Percentiles rank a stretch among this genome's conserved stretches.
Conservation (phyloP, 257 asterid species). For the Knoxia roxburghii region DNA sequence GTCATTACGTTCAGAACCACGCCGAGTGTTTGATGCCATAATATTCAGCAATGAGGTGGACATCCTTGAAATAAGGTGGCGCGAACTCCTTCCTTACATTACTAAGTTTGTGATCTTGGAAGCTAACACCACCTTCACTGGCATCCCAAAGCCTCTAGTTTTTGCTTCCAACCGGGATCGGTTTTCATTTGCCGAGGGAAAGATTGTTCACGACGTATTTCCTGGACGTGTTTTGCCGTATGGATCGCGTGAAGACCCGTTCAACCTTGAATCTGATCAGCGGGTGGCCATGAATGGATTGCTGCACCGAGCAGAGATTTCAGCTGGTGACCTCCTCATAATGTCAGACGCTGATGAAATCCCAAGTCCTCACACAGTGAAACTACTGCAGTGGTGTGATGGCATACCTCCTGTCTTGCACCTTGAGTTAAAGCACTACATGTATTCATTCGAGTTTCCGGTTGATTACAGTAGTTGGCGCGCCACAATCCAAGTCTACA, state of each 20-base stretch:
- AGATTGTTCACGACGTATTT: conserved; percentile 47
- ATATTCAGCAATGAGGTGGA: conserved; percentile 90
- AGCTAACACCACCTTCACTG: conserved; percentile 92
- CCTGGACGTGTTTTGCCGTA: conserved; percentile 48
- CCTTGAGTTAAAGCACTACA: conserved; percentile 59
- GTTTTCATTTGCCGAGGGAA: conserved; percentile 63
- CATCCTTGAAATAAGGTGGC: conserved; percentile 86
- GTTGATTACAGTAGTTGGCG: conserved; percentile 89
- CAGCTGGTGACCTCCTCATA: conserved; percentile 65
- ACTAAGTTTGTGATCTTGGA: conserved; percentile 77
- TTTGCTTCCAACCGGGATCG: conserved; percentile 49
- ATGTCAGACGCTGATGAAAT: conserved; percentile 90
- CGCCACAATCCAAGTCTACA: conserved; percentile 55
- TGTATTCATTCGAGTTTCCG: conserved; percentile 87
- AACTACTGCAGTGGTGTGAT: conserved; percentile 89
- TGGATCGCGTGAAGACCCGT: conserved; percentile 56
- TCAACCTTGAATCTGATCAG: conserved; percentile 64
- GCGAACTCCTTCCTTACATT: conserved; percentile 64
- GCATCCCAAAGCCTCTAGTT: conserved; percentile 66
- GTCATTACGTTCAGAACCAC: conserved; percentile 70
- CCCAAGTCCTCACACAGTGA: conserved; percentile 81
- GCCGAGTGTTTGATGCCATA: conserved; percentile 69
- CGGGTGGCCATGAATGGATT: conserved; percentile 63
- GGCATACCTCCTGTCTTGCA: conserved; percentile 67
- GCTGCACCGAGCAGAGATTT: conserved; percentile 58